Conservation (phyloP, 1,284 basidiomycete species). For the Marasmius tenuissimus region DNA sequence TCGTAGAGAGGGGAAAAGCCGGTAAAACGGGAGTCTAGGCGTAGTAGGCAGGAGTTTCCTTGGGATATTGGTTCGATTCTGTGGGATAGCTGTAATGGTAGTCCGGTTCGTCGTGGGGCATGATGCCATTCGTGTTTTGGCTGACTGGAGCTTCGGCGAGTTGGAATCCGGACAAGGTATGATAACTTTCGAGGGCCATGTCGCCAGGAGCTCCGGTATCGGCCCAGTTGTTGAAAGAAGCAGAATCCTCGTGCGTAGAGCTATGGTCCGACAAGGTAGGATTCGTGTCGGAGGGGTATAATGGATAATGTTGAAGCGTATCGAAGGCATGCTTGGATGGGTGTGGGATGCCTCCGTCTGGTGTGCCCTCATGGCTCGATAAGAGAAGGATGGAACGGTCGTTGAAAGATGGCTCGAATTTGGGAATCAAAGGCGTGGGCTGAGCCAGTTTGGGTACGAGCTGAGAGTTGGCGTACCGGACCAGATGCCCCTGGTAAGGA, state of each 20-base stretch:
- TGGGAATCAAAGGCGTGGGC: conserved; percentile 15
- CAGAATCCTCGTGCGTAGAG: not conserved
- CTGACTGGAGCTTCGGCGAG: conserved; percentile 3
- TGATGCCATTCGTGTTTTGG: not conserved
- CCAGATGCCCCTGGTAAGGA: conserved; percentile 15
- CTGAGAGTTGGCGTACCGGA: conserved; percentile 12
- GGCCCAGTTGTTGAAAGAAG: not conserved
- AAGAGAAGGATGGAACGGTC: conserved; percentile 25
- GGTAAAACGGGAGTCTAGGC: not conserved
- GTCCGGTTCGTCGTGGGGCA: not conserved
- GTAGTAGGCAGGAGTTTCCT: conserved; percentile 1
- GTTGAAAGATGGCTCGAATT: conserved; percentile 26
- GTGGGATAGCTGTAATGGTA: not conserved
- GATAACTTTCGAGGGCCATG: conserved; percentile 6
- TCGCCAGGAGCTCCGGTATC: not conserved
- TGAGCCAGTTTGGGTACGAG: conserved; percentile 15
- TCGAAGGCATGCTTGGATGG: conserved; percentile 27
- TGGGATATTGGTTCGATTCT: conserved; percentile 2
- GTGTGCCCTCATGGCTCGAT: conserved; percentile 20
- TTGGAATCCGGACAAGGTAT: conserved; percentile 4
- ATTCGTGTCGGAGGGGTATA: conserved; percentile 25
- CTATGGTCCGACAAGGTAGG: not conserved
- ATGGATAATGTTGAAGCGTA: conserved; percentile 23
- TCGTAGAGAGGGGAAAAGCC: not conserved
- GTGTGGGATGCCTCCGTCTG: conserved; percentile 28